Conservation (phyloP, 495 filamentous ascomycete genomes). For the Aspergillus baeticus region DNA sequence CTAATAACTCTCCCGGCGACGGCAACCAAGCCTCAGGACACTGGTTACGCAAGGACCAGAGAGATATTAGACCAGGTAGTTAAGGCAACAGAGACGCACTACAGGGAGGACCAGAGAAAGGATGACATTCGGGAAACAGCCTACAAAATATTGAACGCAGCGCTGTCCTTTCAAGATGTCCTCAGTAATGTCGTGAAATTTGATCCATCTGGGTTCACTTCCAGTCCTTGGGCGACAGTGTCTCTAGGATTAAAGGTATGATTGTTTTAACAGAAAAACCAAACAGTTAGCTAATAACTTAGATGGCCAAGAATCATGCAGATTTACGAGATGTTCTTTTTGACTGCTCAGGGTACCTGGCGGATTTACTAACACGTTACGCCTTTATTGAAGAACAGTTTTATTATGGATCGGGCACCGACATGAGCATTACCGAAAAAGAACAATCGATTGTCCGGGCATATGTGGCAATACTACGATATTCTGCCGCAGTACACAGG, state of each 20-base stretch:
- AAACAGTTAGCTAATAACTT: constrained; percentile 2
- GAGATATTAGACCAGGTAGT: background rate
- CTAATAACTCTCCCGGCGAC: background rate
- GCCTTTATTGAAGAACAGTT: constrained; percentile 10
- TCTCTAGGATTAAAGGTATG: constrained; percentile 4
- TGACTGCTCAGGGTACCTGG: constrained; percentile 8
- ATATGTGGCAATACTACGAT: constrained; percentile 12
- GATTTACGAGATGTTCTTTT: constrained; percentile 8
- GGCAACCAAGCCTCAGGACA: background rate
- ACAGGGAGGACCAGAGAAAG: background rate
- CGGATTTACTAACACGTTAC: constrained; percentile 1
- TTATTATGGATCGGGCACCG: background rate
- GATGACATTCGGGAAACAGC: background rate
- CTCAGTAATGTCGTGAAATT: background rate
- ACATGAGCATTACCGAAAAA: background rate
- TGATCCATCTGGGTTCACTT: background rate
- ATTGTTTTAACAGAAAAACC: background rate
- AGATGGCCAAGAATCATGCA: constrained; percentile 10
- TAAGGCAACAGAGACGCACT: background rate
- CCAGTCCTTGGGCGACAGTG: constrained; percentile 3
- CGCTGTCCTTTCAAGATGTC: constrained; percentile 1
- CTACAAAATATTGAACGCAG: background rate
- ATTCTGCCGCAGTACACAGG: background rate
- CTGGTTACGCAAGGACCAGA: background rate
- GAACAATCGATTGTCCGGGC: background rate